Evolutionary conservation across 768 basidiomycete species (phyloP).

Genomic region (Amanita rimosa): DNA sequence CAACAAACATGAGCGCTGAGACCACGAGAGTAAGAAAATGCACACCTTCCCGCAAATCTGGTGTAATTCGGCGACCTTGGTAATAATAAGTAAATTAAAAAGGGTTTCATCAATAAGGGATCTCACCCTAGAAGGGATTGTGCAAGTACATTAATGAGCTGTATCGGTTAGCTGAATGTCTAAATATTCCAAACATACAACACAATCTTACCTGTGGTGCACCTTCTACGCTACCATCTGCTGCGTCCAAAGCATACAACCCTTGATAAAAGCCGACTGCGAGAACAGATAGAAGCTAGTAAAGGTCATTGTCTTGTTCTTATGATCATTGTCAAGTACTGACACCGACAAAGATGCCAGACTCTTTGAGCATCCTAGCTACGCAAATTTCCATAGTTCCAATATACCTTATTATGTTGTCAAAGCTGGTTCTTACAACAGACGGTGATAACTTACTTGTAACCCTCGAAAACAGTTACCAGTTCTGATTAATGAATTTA

Average conservation of each 20-base stretch:
- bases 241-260: slow-evolving; percentile 82
- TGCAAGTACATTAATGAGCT: slow-evolving; percentile 64
- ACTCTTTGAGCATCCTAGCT: slow-evolving; percentile 87
- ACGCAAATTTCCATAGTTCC: slow-evolving; percentile 94
- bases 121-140: slow-evolving; percentile 76
- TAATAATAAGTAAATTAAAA: neutral
- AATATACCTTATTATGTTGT: slow-evolving; percentile 43
- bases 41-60: slow-evolving; percentile 40
- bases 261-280: slow-evolving; percentile 80
- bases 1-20: neutral
- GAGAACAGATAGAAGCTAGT: slow-evolving; percentile 69
- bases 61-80: slow-evolving; percentile 55
- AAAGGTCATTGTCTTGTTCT: slow-evolving; percentile 2
- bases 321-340: slow-evolving; percentile 17
- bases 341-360: slow-evolving; percentile 86
- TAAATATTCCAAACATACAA: neutral
- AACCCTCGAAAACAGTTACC: slow-evolving; percentile 72
- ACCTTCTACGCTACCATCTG: slow-evolving; percentile 64
- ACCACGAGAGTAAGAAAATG: neutral
- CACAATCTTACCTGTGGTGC: slow-evolving; percentile 29
- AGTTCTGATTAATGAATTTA: slow-evolving; percentile 36
- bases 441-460: slow-evolving; percentile 37
- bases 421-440: neutral
- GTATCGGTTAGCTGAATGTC: slow-evolving; percentile 2
- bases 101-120: slow-evolving; percentile 3